Conservation (phyloP, 169 alveolate species). For the Toxoplasma gondii region DNA sequence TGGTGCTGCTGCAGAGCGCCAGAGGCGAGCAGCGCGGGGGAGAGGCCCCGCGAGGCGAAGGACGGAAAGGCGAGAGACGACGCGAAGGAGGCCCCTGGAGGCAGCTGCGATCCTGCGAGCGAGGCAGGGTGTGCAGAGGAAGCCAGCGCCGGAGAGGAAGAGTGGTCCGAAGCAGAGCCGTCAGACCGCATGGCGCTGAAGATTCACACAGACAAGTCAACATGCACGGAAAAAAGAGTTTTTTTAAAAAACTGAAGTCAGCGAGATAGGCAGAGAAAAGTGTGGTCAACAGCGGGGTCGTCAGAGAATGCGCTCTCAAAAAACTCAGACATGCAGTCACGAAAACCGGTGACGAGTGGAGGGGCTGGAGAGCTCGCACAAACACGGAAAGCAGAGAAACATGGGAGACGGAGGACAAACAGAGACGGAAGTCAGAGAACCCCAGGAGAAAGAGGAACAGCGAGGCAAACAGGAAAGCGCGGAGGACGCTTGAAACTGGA, state of each 20-base stretch:
- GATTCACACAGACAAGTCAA: background rate
- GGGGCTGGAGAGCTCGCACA: too few relatives aligned
- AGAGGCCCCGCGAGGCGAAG: background rate
- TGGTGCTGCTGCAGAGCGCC: slow-evolving; percentile 13
- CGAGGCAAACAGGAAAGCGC: background rate
- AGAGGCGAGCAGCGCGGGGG: background rate
- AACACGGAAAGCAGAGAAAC: too few relatives aligned
- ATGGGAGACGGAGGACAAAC: too few relatives aligned
- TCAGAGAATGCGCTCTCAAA: too few relatives aligned
- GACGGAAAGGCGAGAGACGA: background rate
- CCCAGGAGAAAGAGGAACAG: background rate
- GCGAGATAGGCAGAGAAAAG: too few relatives aligned
- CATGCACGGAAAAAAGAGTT: too few relatives aligned
- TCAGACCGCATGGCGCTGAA: slow-evolving; percentile 11
- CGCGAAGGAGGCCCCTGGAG: background rate
- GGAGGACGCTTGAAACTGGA: background rate
- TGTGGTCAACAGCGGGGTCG: too few relatives aligned
- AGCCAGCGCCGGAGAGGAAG: background rate
- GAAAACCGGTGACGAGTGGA: too few relatives aligned
- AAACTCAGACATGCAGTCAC: too few relatives aligned
- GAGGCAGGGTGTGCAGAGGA: background rate
- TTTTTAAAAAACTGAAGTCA: too few relatives aligned
- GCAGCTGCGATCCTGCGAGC: background rate
- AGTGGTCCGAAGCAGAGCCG: background rate
- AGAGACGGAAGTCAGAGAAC: background rate